Evolutionary conservation across 148 eudicot species (phyloP), one percentile per base, ranked within the genome.

Genomic region (Rhododendron mucronatum): DNA sequence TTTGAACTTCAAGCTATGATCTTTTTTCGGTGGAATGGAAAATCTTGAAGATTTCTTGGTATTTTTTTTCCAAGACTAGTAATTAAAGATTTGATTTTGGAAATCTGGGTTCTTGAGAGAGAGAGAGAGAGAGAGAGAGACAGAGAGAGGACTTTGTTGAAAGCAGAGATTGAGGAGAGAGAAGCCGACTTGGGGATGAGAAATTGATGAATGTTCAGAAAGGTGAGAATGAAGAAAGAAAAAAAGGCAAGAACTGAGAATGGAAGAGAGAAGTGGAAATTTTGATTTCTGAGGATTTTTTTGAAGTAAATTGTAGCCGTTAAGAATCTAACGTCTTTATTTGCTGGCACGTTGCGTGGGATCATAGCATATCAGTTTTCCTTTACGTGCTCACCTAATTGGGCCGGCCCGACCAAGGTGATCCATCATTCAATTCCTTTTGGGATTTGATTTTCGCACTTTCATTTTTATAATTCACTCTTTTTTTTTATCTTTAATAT

Each of bases 301-400:
- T 74, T 41, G 75, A 88, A 71, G 63, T 28, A 13, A 76, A 82
- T 55, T 86, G 37, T 82, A 86, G 85, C 81, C 85, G 88, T 82
- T 82, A 86, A 55, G 30, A 76, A 39, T 75, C 82, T 2, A 84
- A 84, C 81, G 86, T 84, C 69, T 14, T 18, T 84, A 84, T 33
- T 50, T 71, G 20, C 47, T 16, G 35, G 82, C 16, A n/a, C 13
- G 55, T 20, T 10, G 30, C 53, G 33, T 51, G 26, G n/a, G 45
- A 37, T 79, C 59, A 79, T 7, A 53, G 82, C 59, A 61, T 61
- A 47, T 79, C 59, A 14, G 82, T 4, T 13, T 2, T 48, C 59
- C 4, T 26, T 13, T 61, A 61, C 69, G 28, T 61, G 69, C 26
- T 6, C 69, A 61, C 69, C 69, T 61, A 61, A 21, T 59, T 59